Evolutionary conservation across 208 protist species (phyloP).

Genomic region (Leishmania tropica): DNA sequence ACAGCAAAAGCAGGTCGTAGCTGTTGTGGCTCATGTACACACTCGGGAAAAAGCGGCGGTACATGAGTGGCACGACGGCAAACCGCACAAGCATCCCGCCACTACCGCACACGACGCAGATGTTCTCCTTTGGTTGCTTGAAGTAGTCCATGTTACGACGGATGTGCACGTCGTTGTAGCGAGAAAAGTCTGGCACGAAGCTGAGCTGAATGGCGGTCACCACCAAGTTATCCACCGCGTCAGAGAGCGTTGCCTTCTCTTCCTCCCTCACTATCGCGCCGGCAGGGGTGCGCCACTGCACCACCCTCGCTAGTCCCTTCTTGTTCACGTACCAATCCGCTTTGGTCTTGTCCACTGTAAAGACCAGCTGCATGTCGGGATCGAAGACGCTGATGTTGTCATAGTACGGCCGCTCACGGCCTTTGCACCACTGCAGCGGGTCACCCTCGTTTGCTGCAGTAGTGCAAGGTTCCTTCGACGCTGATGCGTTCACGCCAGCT

Average conservation of each 20-base stretch:
- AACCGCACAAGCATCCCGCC: constrained; percentile 52
- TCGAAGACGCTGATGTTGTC: constrained; percentile 70
- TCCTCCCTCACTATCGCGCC: constrained; percentile 1
- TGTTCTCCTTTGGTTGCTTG: constrained; percentile 59
- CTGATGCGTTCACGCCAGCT: neutral
- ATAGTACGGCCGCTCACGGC: constrained; percentile 56
- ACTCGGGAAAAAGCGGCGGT: constrained; percentile 69
- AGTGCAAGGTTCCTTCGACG: neutral
- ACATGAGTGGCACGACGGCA: constrained; percentile 60
- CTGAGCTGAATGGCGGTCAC: constrained; percentile 55
- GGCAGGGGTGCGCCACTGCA: constrained; percentile 36
- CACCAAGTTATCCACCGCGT: neutral
- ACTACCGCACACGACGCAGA: constrained; percentile 57
- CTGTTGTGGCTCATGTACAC: constrained; percentile 82
- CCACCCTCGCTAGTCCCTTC: constrained; percentile 52
- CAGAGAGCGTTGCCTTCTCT: neutral
- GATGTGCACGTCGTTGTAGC: constrained; percentile 67
- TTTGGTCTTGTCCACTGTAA: constrained; percentile 60
- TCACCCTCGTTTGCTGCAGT: neutral
- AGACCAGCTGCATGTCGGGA: constrained; percentile 44
- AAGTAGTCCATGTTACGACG: constrained; percentile 69
- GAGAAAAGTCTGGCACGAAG: constrained; percentile 57
- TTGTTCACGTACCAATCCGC: constrained; percentile 69
- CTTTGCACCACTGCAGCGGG: constrained; percentile 31
- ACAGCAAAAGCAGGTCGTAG: constrained; percentile 71